These are phyloP conservation scores for Meyerozyma elateridarum DNA, from an alignment of 1,139 yeast genomes.

Conservation along the genomic window DNA sequence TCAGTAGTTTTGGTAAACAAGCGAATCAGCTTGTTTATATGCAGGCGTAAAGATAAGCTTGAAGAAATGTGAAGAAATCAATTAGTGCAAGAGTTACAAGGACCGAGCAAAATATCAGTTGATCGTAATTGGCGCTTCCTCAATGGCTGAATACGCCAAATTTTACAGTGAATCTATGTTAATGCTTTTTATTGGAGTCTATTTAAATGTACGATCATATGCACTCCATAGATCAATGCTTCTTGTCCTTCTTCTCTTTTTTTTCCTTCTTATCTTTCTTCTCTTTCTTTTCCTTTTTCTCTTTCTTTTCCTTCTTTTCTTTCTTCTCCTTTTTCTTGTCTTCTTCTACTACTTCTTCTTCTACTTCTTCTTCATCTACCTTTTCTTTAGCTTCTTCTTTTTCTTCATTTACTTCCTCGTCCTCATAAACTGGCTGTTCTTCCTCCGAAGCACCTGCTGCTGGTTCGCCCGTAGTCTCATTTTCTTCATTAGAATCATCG, in stretches of 20 bases:
- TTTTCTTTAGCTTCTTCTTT: slow-evolving; percentile 7
- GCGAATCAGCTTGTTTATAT: slow-evolving; percentile 5
- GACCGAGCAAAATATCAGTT: neutral
- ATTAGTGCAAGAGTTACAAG: neutral
- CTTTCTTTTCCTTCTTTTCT: slow-evolving; percentile 15
- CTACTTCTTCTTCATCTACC: slow-evolving; percentile 14
- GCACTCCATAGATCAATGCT: slow-evolving; percentile 4
- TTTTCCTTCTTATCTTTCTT: slow-evolving; percentile 6
- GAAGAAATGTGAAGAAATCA: slow-evolving; percentile 5
- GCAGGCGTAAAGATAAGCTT: slow-evolving; percentile 1
- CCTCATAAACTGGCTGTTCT: too few relatives aligned
- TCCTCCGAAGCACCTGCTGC: too few relatives aligned
- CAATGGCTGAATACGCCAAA: too few relatives aligned
- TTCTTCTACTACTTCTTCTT: slow-evolving; percentile 35
- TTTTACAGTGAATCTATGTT: too few relatives aligned
- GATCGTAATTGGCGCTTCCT: too few relatives aligned
- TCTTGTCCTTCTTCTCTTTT: too few relatives aligned
- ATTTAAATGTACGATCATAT: slow-evolving; percentile 4
- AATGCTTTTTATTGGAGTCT: too few relatives aligned
- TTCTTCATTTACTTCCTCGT: slow-evolving; percentile 10
- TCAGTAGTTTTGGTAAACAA: slow-evolving; percentile 2
- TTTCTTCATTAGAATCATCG: too few relatives aligned
- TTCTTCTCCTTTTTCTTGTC: slow-evolving; percentile 10
- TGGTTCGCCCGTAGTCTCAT: too few relatives aligned
- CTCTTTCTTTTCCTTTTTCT: slow-evolving; percentile 11